Percentiles rank a stretch among this genome's conserved stretches.
These are phyloP conservation scores for Chrysosporium queenslandicum DNA, from an alignment of 2,329 filamentous ascomycete genomes.

Conservation along the genomic window DNA sequence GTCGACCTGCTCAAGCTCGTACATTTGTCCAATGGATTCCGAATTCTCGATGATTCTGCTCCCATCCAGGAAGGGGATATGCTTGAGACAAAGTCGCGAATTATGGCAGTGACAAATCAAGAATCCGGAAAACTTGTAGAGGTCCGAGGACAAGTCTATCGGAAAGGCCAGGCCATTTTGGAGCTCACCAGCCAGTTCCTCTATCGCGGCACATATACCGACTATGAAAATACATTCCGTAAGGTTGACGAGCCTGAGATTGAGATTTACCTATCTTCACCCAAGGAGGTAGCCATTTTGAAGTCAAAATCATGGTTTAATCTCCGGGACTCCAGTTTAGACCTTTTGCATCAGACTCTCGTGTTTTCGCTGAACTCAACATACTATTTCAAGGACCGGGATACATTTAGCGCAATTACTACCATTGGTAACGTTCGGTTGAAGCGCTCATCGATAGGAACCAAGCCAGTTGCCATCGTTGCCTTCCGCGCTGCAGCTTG, in stretches of 20 bases:
- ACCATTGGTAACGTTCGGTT: too few species aligned
- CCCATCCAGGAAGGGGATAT: constrained; percentile 92
- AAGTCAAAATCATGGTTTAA: too few species aligned
- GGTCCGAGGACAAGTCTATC: constrained; percentile 90
- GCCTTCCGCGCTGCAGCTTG: too few species aligned
- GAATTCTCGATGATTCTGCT: constrained; percentile 91
- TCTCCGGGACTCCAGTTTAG: too few species aligned
- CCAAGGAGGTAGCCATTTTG: too few species aligned
- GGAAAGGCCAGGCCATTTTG: constrained; percentile 59
- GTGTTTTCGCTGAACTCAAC: too few species aligned
- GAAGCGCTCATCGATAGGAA: constrained; percentile 56
- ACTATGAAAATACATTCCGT: constrained; percentile 52
- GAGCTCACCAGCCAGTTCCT: neutral
- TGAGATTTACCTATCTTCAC: too few species aligned
- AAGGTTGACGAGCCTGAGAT: too few species aligned
- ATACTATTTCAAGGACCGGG: too few species aligned
- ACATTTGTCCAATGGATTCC: constrained; percentile 93
- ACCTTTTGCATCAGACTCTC: too few species aligned
- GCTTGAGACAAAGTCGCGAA: constrained; percentile 81
- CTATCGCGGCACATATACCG: constrained; percentile 57
- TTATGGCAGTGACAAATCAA: constrained; percentile 97
- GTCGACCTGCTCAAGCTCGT: constrained; percentile 93
- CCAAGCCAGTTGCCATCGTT: constrained; percentile 70
- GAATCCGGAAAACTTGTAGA: constrained; percentile 99
- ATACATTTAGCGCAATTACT: too few species aligned